A percentile compares a stretch with the other conserved stretches of the same genome.
phyloP scores from a whole-genome alignment of 2,329 filamentous ascomycete genomes.

The Clarireedia monteithiana region DNA sequence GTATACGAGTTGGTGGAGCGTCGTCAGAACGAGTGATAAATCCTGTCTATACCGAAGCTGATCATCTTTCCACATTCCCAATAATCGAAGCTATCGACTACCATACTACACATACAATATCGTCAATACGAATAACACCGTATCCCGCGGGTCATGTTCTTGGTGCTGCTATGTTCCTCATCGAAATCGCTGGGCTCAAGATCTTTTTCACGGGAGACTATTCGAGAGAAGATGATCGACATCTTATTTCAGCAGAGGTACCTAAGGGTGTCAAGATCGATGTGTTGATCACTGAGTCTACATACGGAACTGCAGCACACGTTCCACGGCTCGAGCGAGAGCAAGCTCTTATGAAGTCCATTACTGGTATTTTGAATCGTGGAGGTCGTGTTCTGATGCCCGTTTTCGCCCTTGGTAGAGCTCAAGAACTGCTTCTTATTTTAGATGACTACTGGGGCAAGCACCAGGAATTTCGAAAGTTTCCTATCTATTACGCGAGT shows the following conservation, averaged over 20 bases:
- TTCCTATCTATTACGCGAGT: conserved; percentile 95
- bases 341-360: conserved; percentile 88
- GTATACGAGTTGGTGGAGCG: conserved; percentile 76
- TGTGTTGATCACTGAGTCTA: conserved; percentile 94
- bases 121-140: conserved; percentile 91
- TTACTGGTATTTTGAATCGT: conserved; percentile 83
- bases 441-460: conserved; percentile 95
- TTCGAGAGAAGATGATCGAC: conserved; percentile 88
- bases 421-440: conserved; percentile 89
- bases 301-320: conserved; percentile 91
- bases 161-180: conserved; percentile 94
- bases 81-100: conserved; percentile 97
- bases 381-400: conserved; percentile 91
- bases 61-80: conserved; percentile 88
- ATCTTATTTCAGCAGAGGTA: conserved; percentile 89
- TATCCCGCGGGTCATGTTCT: conserved; percentile 98
- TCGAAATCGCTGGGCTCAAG: conserved; percentile 94
- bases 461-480: conserved; percentile 79
- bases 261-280: conserved; percentile 87
- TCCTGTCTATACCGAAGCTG: conserved; percentile 88
- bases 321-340: conserved; percentile 87
- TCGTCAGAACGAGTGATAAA: conserved; percentile 49
- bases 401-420: conserved; percentile 87
- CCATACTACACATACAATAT: conserved; percentile 94
- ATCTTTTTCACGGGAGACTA: conserved; percentile 98